Base-by-base conservation (phyloP, 108 stramenopile genomes). In the Epithemia pelagica region DNA sequence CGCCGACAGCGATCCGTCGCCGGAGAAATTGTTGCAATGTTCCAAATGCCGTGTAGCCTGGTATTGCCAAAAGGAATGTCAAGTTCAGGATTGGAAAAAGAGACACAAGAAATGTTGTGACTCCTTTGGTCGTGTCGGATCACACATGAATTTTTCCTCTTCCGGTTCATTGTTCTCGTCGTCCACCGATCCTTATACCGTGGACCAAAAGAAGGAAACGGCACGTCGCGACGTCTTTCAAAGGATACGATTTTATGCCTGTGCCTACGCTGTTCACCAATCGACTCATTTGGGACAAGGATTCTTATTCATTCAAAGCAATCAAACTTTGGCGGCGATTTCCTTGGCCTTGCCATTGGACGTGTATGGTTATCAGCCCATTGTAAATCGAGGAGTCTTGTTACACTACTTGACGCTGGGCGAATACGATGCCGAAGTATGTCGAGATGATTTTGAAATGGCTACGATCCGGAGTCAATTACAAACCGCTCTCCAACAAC, bases 401-500 rank as follows among this genome's bases (percentile, higher is more conserved):
- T 61, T 93, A 71, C 87, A 93, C 65, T 93, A 80, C 76, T 67
- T 93, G 63, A 87, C 92, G 0, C 58, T 90, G 72, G 87, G 84
- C 32, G 92, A 93, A 65, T 93, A 74, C 55, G 88, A 88, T 61
- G 63, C 80, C 28, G 92, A 93, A 65, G 84, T 93, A 0, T 89
- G 88, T 62, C 76, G 78, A 58, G 89, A 93, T 66, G 92, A 93
- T 66, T 93, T 93, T 82, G 92, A 93, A 77, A 64, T 93, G 66
- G 78, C 86, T 2, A 51, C 64, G 18, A 80, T 82, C 53, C 71
- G 87, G 54, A 78, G 56, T 0, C 71, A 82, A 25, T 69, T 93
- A 25, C 77, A 83, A 58, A 64, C 77, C 24, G 69, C 72, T 5
- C 15, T 46, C 5, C 37, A 46, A 46, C 37, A 46, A 46, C 5